phyloP scores from a whole-genome alignment of 331 rosid species.

The Prunus yedoensis region DNA sequence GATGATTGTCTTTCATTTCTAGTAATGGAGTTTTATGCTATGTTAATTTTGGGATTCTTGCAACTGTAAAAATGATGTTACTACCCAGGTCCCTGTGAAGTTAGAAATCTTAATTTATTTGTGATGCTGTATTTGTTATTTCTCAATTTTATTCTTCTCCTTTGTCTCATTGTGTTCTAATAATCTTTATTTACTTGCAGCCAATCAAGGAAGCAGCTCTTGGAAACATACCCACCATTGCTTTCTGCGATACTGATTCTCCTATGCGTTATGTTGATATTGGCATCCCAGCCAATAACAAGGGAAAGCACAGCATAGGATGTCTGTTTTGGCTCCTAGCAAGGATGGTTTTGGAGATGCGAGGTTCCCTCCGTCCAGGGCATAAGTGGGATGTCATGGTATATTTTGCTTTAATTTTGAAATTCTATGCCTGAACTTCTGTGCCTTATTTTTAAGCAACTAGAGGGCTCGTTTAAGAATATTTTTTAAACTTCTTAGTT shows the following conservation, averaged over 20 bases:
- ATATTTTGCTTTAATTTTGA: neutral
- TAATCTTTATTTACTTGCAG: slow-evolving; percentile 38
- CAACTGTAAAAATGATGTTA: neutral
- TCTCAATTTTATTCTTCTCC: neutral
- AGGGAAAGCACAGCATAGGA: slow-evolving; percentile 87
- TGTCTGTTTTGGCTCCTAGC: slow-evolving; percentile 83
- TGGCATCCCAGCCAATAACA: slow-evolving; percentile 91
- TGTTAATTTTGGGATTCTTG: neutral
- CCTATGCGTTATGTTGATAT: slow-evolving; percentile 84
- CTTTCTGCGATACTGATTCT: slow-evolving; percentile 86
- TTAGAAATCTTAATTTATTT: neutral
- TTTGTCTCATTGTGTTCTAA: neutral
- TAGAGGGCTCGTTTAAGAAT: neutral
- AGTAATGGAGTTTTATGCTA: neutral
- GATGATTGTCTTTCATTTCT: neutral
- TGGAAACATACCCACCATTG: slow-evolving; percentile 85
- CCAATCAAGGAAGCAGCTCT: slow-evolving; percentile 89
- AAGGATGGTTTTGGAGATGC: slow-evolving; percentile 87
- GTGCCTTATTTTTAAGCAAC: neutral
- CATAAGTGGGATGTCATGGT: slow-evolving; percentile 93
- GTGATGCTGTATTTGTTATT: neutral
- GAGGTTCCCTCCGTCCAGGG: slow-evolving; percentile 68
- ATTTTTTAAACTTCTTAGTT: neutral
- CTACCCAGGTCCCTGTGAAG: neutral
- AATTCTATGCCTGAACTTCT: neutral